Evolutionary conservation across 2,329 filamentous ascomycete genomes (phyloP).

Genomic region (Apiospora arundinis): DNA sequence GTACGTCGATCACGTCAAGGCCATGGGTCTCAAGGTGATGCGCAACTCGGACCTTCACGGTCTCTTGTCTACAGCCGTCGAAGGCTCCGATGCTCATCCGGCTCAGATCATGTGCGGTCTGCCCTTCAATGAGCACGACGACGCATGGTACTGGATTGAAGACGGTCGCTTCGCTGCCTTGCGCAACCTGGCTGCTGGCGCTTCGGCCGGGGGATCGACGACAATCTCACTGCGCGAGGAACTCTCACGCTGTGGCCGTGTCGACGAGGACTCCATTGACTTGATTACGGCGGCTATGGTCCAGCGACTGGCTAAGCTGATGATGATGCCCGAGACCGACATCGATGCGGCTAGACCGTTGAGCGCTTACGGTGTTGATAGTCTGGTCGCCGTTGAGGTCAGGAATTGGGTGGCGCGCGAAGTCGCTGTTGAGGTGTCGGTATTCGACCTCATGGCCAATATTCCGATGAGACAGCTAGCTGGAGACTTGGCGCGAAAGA

Average conservation of each 20-base stretch:
- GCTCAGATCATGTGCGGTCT: slow-evolving; percentile 2
- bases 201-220: neutral
- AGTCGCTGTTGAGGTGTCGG: slow-evolving; percentile 33
- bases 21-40: slow-evolving; percentile 15
- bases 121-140: slow-evolving; percentile 1
- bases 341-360: slow-evolving; percentile 30
- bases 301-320: neutral
- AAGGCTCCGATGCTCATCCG: neutral
- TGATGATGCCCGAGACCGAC: slow-evolving; percentile 28
- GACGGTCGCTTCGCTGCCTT: neutral
- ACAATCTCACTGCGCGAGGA: neutral
- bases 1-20: slow-evolving; percentile 10
- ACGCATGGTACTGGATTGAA: slow-evolving; percentile 5
- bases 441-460: slow-evolving; percentile 30
- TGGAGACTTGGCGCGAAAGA: slow-evolving; percentile 15
- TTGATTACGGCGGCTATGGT: slow-evolving; percentile 11
- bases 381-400: slow-evolving; percentile 40
- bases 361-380: slow-evolving; percentile 38
- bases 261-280: neutral
- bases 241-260: neutral
- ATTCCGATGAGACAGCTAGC: neutral
- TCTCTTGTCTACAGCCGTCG: neutral
- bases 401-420: slow-evolving; percentile 36
- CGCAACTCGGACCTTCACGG: slow-evolving; percentile 1
- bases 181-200: neutral